phyloP scores from a whole-genome alignment of 2,329 filamentous ascomycete genomes.

The Lachnellula arida region DNA sequence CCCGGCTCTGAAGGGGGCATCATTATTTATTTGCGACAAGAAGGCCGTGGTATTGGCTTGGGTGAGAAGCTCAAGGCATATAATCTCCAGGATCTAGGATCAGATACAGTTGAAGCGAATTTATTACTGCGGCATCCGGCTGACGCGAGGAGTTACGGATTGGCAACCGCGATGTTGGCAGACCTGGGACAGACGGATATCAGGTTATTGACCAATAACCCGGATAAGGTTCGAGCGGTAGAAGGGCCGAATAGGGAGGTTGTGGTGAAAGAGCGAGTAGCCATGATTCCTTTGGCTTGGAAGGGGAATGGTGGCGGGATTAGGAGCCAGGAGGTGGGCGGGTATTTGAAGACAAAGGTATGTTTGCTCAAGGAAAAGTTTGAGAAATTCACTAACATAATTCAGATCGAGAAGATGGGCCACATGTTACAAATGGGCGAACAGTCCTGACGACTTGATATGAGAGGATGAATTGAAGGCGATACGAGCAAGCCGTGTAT shows the following conservation, averaged over 20 bases:
- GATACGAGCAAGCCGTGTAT: background rate
- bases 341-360: constrained; percentile 93
- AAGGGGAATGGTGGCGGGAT: constrained; percentile 74
- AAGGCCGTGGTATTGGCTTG: constrained; percentile 91
- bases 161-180: constrained; percentile 91
- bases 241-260: constrained; percentile 89
- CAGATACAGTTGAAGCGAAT: constrained; percentile 97
- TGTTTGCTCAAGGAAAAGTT: constrained; percentile 29
- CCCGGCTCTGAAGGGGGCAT: constrained; percentile 70
- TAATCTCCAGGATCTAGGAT: constrained; percentile 92
- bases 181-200: constrained; percentile 80
- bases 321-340: constrained; percentile 82
- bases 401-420: constrained; percentile 80
- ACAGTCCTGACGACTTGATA: constrained; percentile 9
- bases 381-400: constrained; percentile 1
- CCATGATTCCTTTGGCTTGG: constrained; percentile 96
- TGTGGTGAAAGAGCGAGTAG: constrained; percentile 80
- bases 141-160: constrained; percentile 87
- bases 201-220: constrained; percentile 88
- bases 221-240: constrained; percentile 91
- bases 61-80: constrained; percentile 97
- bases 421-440: constrained; percentile 62
- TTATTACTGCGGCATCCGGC: constrained; percentile 85
- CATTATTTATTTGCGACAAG: constrained; percentile 92
- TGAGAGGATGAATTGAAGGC: background rate